Base-by-base conservation (phyloP, 2,329 filamentous ascomycete species). In the Aphanoascus verrucosus region DNA sequence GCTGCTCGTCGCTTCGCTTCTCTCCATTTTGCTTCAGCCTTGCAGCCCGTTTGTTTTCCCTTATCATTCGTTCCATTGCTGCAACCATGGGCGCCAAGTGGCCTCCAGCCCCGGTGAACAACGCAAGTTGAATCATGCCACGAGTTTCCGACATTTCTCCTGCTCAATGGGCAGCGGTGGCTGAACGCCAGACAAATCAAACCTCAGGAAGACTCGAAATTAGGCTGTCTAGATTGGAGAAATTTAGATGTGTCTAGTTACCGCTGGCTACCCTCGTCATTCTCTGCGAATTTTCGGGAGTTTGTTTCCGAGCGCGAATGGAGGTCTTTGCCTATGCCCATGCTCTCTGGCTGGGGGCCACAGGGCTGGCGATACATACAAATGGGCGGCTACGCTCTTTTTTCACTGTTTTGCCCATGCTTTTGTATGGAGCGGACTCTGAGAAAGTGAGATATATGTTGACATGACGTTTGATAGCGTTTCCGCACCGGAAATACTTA, bases 171-270 rank as follows among this genome's bases (percentile, higher is more conserved):
- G n/a, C 35, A 35, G 38, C 40, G 9, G 49, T 51, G 49, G 49
- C 41, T 52, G 49, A 45, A 45, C 41, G 49, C 49, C 41, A 45
- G 45, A 52, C 49, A 38, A 52, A 45, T 52, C 32, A 45, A 7
- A 52, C 5, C 5, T 31, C 14, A n/a, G 37, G 31, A 4, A 35
- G 9, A 35, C 37, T 42, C 23, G 19, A 49, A 23, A 38, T 17
- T 34, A 14, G 44, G 35, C 14, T 3, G 37, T 38, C 34, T 48
- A 38, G 45, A 23, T 15, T 28, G 23, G 23, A 28, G 23, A 14
- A 15, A n/a, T 41, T n/a, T 41, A 41, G 38, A 41, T 41, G 38
- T 19, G 38, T 8, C 38, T 19, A n/a, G n/a, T n/a, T n/a, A 41
- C 38, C n/a, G n/a, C 8, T 31, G 37, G n/a, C 48, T 9, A 35